These are phyloP conservation scores for Eremochloa ophiuroides DNA, from an alignment of 176 grass and related monocot genomes.

Conservation along the genomic window DNA sequence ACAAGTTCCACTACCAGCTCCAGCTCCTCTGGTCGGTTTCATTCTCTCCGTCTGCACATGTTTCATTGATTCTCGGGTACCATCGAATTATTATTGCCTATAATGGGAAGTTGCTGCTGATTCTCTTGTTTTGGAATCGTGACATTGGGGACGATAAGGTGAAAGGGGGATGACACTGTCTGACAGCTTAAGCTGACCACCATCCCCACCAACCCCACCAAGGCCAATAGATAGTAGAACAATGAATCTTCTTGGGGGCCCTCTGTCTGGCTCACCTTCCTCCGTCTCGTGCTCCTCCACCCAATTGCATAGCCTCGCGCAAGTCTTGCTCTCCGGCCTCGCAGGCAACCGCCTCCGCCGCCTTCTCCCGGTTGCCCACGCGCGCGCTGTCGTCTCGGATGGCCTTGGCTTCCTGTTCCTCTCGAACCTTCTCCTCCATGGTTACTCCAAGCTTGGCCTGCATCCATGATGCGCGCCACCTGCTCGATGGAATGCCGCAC, in stretches of 20 bases:
- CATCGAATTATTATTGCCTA: not conserved
- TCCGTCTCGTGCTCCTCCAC: not conserved
- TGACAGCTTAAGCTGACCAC: not conserved
- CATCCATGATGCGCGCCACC: slow-evolving; percentile 20
- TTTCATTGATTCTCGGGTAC: not conserved
- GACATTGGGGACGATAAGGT: not conserved
- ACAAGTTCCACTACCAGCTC: slow-evolving; percentile 93
- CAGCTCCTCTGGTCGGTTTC: slow-evolving; percentile 72
- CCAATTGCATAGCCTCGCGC: slow-evolving; percentile 18
- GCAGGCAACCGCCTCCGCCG: slow-evolving; percentile 29
- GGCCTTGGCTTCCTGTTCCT: slow-evolving; percentile 15
- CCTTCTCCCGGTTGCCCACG: slow-evolving; percentile 33
- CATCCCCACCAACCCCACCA: not conserved
- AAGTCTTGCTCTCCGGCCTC: slow-evolving; percentile 53
- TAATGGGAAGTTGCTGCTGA: not conserved
- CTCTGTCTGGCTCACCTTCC: not conserved
- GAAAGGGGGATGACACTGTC: not conserved
- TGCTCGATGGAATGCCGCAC: slow-evolving; percentile 56
- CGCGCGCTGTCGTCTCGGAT: slow-evolving; percentile 10
- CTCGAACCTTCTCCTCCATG: slow-evolving; percentile 52
- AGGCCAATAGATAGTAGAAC: not conserved
- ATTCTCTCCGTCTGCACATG: not conserved
- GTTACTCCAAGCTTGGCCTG: slow-evolving; percentile 46
- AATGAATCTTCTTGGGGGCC: not conserved
- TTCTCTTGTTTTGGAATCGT: not conserved